Base-by-base conservation (phyloP, 2,329 filamentous ascomycete genomes). In the Botrytis squamosa region DNA sequence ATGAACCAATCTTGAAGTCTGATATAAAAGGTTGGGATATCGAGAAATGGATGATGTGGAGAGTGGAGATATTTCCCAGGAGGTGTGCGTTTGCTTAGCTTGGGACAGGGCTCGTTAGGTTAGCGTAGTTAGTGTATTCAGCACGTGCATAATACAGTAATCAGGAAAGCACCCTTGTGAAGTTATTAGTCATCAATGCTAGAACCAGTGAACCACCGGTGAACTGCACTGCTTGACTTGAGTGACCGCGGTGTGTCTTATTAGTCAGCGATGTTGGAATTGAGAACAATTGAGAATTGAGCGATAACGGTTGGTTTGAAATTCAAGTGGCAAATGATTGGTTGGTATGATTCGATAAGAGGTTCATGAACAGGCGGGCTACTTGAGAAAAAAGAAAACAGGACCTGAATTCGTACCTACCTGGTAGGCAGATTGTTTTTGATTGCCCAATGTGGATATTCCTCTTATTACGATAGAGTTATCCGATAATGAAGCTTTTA, bases 391-490 rank as follows among this genome's bases (percentile, higher is more conserved):
- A n/a, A n/a, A n/a, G 7, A 16, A n/a, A n/a, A 52, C 3, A 52
- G 49, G 49, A n/a, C 49, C 49, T n/a, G 10, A 14, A 25, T n/a
- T n/a, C 49, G 49, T 52, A 14, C 49, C 12, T 7, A 4, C 18
- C 44, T 46, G 8, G 18, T 46, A 7, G 12, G 49, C 16, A 52
- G 25, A n/a, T 52, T 7, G 3, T 25, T 4, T 9, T 7, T 9
- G 22, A 46, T 16, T 44, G 62, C 62, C 62, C 62, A 64, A 64
- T 64, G 62, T 64, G 62, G 62, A 46, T 44, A 64, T 44, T 29
- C 25, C 25, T 52, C 6, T n/a, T 6, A 29, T 63, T 63, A 29
- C 29, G 29, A 29, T 29, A 9, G 38, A 33, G 10, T 33, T 12
- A 16, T 67, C 44, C 46, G 10, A 36, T n/a, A 36, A 46, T 42